Evolutionary conservation across 495 filamentous ascomycete genomes (phyloP).

Genomic region (Neurospora intermedia): DNA sequence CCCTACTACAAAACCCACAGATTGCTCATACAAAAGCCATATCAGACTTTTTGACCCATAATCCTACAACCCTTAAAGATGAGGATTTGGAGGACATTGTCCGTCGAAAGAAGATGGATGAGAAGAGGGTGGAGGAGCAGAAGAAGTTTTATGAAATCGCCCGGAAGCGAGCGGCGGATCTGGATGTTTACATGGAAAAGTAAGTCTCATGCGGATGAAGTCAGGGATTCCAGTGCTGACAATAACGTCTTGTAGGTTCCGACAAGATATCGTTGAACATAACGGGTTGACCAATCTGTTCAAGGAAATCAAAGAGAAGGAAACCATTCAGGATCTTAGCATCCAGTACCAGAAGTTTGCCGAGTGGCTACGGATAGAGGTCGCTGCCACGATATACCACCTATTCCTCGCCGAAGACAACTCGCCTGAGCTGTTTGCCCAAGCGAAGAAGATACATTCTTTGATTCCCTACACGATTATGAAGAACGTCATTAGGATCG

Average conservation of each 20-base stretch:
- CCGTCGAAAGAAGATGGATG: conserved; percentile 71
- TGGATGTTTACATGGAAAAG: conserved; percentile 98
- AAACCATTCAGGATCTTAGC: conserved; percentile 74
- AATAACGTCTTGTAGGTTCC: conserved; percentile 28
- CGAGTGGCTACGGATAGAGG: conserved; percentile 95
- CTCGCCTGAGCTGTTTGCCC: conserved; percentile 88
- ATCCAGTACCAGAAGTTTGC: conserved; percentile 97
- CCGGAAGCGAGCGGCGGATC: conserved; percentile 72
- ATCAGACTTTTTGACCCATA: conserved; percentile 62
- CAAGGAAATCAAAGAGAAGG: conserved; percentile 79
- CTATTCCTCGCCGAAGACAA: conserved; percentile 97
- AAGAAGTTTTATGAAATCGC: conserved; percentile 92
- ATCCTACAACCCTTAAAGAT: conserved; percentile 61
- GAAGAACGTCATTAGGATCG: conserved; percentile 93
- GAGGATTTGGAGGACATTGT: conserved; percentile 75
- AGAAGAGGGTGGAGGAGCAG: conserved; percentile 83
- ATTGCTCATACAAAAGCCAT: conserved; percentile 73
- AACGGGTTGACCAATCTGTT: conserved; percentile 91
- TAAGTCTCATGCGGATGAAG: conserved; percentile 33
- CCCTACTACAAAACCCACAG: conserved; percentile 70
- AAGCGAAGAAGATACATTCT: conserved; percentile 85
- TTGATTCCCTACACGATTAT: conserved; percentile 83
- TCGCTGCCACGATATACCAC: conserved; percentile 94
- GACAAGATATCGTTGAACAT: conserved; percentile 46
- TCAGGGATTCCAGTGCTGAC: neutral